Evolutionary conservation across 2,329 filamentous ascomycete species (phyloP), one percentile per base, ranked within the genome.

Genomic region (Ascochyta lentis): DNA sequence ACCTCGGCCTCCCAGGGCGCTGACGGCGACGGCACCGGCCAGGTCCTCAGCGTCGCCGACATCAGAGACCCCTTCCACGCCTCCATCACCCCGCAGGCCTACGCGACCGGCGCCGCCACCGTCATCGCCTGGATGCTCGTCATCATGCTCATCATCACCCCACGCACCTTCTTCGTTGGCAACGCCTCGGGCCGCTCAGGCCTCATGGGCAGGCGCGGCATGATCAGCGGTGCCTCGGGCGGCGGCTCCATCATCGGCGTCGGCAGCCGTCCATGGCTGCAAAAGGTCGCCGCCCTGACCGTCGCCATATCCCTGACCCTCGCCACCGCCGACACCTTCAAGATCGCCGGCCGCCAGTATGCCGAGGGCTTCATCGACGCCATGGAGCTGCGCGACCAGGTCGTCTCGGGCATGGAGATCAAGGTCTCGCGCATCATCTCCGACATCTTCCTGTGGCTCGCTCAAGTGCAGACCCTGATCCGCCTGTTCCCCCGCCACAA

Each of bases 381-480:
- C 22, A 82, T 83, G 64, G 82, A 84, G 46, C 78, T 99, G 66
- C 91, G 95, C 60, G 80, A 86, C 42, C 82, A 90, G 68, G 94
- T 99, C 15, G 86, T 96, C 61, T 89, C 89, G 54, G 91, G 92
- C 50, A 85, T 89, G 59, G 90, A 96, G 74, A 88, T 99, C 62
- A 92, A 95, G 65, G 86, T 96, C 56, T 94, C 96, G 56, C 89
- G 93, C 62, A 86, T 98, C 64, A 92, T 99, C 61, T 98, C 94
- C 16, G 92, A 96, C 76, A 93, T 95, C 1, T 98, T 98, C 74
- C 82, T 99, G 27, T 98, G 95, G 94, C 86, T 99, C 35, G 95
- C 95, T 1, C 95, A 99, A 77, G 94, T 96, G 1, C 95, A 99
- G 78, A 99, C 95, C 0, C 79, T 99, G 54, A 98, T 98, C 66